Evolutionary conservation across 1,284 basidiomycete species (phyloP), one percentile per base, ranked within the genome.

Genomic region (Taiwanofungus camphoratus): DNA sequence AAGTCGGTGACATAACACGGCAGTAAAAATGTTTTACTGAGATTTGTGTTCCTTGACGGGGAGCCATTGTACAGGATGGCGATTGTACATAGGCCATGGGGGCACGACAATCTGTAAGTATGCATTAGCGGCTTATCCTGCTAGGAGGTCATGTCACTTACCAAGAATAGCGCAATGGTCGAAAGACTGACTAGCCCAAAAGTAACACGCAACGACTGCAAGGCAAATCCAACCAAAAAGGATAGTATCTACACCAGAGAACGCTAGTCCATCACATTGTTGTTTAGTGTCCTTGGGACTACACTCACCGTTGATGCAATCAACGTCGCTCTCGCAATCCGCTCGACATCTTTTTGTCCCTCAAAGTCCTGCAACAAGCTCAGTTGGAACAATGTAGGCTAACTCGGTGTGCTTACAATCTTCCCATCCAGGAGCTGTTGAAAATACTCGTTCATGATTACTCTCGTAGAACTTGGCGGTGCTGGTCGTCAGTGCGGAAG

Each of bases 41-140:
- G 50, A 40, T 37, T 60, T 57, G 36, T 35, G 46, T 26, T 51
- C 55, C 42, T 58, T 59, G 7, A 56, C 58, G 16, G 77, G 66
- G 29, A 82, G 63, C 84, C 84, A 87, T 50, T 71, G 65, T 36
- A 84, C 76, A 15, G 82, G 76, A 55, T 87, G 69, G 13, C 60
- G 63, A 50, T 81, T 85, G 60, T 73, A 84, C 58, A 73, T 64
- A 0, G 77, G 74, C 86, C 86, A 88, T 9, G 79, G 79, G 0
- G 85, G 84, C 4, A 87, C 51, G n/a, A 79, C 67, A 30, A 70
- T 58, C 85, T 86, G 43, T 2, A 20, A 12, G 5, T 18, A 8
- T n/a, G n/a, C 22, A 18, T 16, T 12, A 11, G 37, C 22, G 39
- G 33, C 21, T 37, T 26, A 52, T 24, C 0, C 13, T 41, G 32